Base-by-base conservation (phyloP, 2,329 filamentous ascomycete species). In the Sporothrix pseudoabietina region DNA sequence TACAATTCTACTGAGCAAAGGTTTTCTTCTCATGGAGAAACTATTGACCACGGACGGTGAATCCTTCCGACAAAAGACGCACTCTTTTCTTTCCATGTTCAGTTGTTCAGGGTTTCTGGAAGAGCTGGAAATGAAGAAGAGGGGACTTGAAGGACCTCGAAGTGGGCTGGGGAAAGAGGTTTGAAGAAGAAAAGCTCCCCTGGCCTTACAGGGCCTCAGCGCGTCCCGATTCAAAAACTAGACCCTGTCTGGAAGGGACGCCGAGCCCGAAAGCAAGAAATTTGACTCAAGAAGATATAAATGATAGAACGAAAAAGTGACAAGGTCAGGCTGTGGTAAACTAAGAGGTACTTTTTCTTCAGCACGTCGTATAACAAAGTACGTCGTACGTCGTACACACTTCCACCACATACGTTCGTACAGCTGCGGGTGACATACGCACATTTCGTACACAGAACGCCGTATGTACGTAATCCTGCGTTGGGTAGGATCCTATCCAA, bases 231-330 rank as follows among this genome's bases (percentile, higher is more conserved):
- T 55, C 3, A 7, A 55, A 44, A 44, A 19, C 35, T 65, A 65
- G 35, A 35, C 59, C 59, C 12, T 41, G 59, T 63, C 35, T 35
- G 26, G 55, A 44, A 63, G 22, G 59, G n/a, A 10, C 10, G 59
- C 59, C 59, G 59, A 44, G 59, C n/a, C 59, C 59, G 19, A 63
- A 55, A 55, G 52, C n/a, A 26, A 55, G 52, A 55, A 55, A 49
- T 49, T 14, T 49, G 44, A 19, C 44, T 14, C 3, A 35, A 35
- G 35, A 35, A 26, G 26, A 26, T 26, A 2, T 1, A 49, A 14
- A n/a, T n/a, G n/a, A n/a, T n/a, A n/a, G n/a, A 49, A 49, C 12
- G 4, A 14, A 16, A 44, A 54, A 12, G 52, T 30, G 30, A 59
- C 55, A 35, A n/a, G 55, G 55, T 9, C 30, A 59, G 30, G 26